phyloP scores from a whole-genome alignment of 2,329 filamentous ascomycete species.

The Xylaria hypoxylon region DNA sequence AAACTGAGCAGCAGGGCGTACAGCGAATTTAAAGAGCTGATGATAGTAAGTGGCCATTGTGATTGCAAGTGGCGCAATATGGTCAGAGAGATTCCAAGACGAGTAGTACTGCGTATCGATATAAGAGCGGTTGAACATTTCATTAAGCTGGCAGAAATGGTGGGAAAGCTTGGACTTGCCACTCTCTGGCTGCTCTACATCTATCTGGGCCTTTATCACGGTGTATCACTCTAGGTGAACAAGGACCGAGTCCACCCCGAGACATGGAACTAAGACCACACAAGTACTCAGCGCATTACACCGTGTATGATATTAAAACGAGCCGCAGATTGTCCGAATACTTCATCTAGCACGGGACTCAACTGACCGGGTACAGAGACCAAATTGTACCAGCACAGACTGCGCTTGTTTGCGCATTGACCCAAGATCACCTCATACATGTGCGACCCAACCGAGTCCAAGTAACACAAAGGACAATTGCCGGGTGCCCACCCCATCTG shows the following conservation, averaged over 20 bases:
- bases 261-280: conserved; percentile 20
- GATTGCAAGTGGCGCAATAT: no score
- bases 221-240: background rate
- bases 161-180: no score
- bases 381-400: conserved; percentile 25
- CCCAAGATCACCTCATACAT: conserved; percentile 39
- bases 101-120: no score
- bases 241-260: conserved; percentile 30
- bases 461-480: conserved; percentile 31
- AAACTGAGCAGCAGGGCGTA: no score
- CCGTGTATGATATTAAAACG: conserved; percentile 7
- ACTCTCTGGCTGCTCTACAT: background rate
- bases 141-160: background rate
- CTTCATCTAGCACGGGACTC: conserved; percentile 16
- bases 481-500: conserved; percentile 38
- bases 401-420: conserved; percentile 31
- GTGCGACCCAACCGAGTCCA: conserved; percentile 40
- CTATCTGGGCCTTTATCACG: no score
- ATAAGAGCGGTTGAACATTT: background rate
- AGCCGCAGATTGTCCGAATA: conserved; percentile 23
- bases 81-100: no score
- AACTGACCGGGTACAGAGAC: conserved; percentile 11
- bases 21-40: no score
- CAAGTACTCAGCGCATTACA: background rate
- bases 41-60: no score